Evolutionary conservation across 371 early-diverging fungal species (phyloP), one percentile per base, ranked within the genome.

Genomic region (Zychaea mexicana): DNA sequence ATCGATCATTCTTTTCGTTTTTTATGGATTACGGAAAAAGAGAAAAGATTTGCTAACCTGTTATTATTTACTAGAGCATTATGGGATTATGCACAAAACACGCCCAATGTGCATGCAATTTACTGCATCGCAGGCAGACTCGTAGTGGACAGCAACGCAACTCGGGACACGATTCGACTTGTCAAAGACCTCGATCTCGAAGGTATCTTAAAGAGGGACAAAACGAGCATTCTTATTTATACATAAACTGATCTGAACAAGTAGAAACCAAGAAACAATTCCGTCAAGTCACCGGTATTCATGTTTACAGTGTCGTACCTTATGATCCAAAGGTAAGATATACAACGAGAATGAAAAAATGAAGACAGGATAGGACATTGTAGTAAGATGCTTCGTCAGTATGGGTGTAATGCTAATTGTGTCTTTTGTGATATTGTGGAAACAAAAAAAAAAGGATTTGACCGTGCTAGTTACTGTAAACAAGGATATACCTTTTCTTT

Each of bases 281-380:
- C 26, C 28, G 55, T 10, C 19, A 33, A 21, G 31, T 66, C n/a
- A 60, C 61, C 9, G 66, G 66, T 5, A 46, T 66, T 21, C 66
- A 66, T 49, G 61, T 66, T 24, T 66, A 66, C 22, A 56, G 66
- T 27, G 38, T 66, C 9, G 17, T 61, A 19, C 55, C 66, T 1
- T 60, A 60, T 42, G 56, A 36, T 13, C 61, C 66, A 38, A 61
- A 66, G 54, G 66, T 66, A 47, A 49, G 10, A 36, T 21, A 32
- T 26, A 0, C 10, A 32, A 39, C 10, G 21, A 38, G 21, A 32
- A 15, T n/a, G 1, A 26, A 28, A 10, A 22, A 19, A 45, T 46
- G 17, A n/a, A 17, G n/a, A 21, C 26, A 15, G 27, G 3, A 21
- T n/a, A 49, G 21, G 15, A 15, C n/a, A n/a, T n/a, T n/a, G n/a